Conservation (phyloP, 208 protist species). For the Acanthamoeba lenticulata region DNA sequence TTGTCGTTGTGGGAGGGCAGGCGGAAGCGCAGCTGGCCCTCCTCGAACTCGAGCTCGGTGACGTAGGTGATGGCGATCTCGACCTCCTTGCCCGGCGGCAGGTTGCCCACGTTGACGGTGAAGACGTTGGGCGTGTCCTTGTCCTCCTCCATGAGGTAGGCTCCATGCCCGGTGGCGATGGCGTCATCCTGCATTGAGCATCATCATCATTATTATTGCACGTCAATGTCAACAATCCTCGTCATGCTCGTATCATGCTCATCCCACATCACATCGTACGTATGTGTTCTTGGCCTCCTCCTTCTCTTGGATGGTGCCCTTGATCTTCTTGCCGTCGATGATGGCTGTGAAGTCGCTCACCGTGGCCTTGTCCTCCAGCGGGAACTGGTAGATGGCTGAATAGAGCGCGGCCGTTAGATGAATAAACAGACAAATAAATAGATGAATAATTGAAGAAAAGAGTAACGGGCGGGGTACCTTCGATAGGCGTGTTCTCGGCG, state of each 20-base stretch:
- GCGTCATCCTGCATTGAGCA: slow-evolving; percentile 68
- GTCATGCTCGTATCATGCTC: too few relatives aligned
- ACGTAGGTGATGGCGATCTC: slow-evolving; percentile 65
- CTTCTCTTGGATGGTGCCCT: slow-evolving; percentile 82
- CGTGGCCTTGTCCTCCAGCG: slow-evolving; percentile 81
- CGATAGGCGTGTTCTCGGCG: too few relatives aligned
- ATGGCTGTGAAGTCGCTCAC: slow-evolving; percentile 83
- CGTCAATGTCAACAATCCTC: too few relatives aligned
- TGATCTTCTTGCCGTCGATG: slow-evolving; percentile 82
- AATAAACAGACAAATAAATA: too few relatives aligned
- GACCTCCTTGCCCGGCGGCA: slow-evolving; percentile 51
- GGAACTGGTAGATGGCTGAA: slow-evolving; percentile 74
- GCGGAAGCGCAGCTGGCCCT: background rate
- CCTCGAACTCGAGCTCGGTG: slow-evolving; percentile 37
- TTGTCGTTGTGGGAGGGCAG: background rate
- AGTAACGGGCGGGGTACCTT: too few relatives aligned
- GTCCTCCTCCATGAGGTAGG: too few relatives aligned
- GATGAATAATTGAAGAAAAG: too few relatives aligned
- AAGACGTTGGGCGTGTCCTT: too few relatives aligned
- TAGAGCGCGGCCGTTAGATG: too few relatives aligned
- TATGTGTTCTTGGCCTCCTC: slow-evolving; percentile 77
- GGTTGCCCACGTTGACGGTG: too few relatives aligned
- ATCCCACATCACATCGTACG: too few relatives aligned
- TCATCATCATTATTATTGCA: too few relatives aligned
- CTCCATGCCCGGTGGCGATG: slow-evolving; percentile 67